Conservation (phyloP, 371 early-diverging fungal species). For the Vittaforma corneae region DNA sequence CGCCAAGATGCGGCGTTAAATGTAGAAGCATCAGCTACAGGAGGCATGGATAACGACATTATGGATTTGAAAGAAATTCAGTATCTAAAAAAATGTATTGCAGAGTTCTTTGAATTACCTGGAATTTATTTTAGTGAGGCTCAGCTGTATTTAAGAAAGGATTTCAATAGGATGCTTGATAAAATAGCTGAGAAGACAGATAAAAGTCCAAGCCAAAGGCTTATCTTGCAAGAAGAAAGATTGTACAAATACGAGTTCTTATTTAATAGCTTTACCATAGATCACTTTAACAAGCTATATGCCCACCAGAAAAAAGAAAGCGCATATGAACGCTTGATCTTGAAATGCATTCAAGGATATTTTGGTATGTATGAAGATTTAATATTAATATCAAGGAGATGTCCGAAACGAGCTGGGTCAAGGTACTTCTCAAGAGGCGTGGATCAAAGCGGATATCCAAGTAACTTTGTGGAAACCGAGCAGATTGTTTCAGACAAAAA, state of each 20-base stretch:
- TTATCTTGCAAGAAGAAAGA: neutral
- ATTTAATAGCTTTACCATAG: conserved; percentile 48
- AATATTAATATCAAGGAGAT: conserved; percentile 71
- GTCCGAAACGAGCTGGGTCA: conserved; percentile 84
- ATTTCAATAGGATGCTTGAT: conserved; percentile 20
- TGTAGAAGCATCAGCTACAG: neutral
- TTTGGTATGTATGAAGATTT: conserved; percentile 32
- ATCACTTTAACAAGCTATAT: conserved; percentile 33
- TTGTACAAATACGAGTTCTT: conserved; percentile 42
- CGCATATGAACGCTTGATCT: too few relatives aligned
- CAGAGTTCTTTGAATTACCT: conserved; percentile 33
- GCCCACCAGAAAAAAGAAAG: too few relatives aligned
- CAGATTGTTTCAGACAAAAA: conserved; percentile 66
- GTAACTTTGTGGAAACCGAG: conserved; percentile 96
- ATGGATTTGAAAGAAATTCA: neutral
- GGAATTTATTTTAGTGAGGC: conserved; percentile 42
- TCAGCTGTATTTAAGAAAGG: conserved; percentile 27
- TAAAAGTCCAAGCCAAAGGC: neutral
- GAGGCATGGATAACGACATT: neutral
- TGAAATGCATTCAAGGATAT: conserved; percentile 55
- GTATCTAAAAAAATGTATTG: neutral
- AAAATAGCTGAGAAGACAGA: neutral
- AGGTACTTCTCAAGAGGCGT: conserved; percentile 85
- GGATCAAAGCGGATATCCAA: conserved; percentile 82
- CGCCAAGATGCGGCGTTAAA: conserved; percentile 7